A percentile compares a stretch with the other conserved stretches of the same genome.
phyloP scores from a whole-genome alignment of 495 filamentous ascomycete genomes.

The Evernia prunastri region DNA sequence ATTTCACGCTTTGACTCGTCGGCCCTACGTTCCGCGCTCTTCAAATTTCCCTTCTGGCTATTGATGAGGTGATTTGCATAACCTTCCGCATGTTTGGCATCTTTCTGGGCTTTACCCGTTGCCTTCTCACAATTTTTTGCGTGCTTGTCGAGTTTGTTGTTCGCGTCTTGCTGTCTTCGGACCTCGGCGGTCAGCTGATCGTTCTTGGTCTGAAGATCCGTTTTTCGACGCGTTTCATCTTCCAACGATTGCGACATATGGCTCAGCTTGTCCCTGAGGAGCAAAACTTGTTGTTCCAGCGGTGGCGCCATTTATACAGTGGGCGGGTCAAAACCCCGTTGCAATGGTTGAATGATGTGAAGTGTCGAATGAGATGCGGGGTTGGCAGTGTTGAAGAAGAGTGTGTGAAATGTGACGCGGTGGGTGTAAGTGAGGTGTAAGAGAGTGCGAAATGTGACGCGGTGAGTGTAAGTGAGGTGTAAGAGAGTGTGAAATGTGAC shows the following conservation, averaged over 20 bases:
- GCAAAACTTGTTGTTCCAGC: neutral
- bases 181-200: neutral
- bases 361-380: neutral
- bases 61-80: neutral
- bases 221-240: neutral
- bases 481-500: neutral
- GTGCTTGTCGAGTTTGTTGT: neutral
- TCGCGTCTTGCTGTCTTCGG: neutral
- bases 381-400: neutral
- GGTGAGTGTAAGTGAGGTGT: neutral
- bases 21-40: neutral
- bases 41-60: neutral
- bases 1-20: neutral
- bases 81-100: neutral
- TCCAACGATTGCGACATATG: fast-evolving
- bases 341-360: neutral
- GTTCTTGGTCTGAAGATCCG: neutral
- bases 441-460: neutral
- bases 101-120: neutral
- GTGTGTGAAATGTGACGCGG: neutral
- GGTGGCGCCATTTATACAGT: neutral
- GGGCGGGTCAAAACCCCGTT: neutral
- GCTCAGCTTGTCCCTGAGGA: neutral
- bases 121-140: neutral
- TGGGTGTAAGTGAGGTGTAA: neutral